Base-by-base conservation (phyloP, 2,329 filamentous ascomycete genomes). In the Cylindrodendrum hubeiense region DNA sequence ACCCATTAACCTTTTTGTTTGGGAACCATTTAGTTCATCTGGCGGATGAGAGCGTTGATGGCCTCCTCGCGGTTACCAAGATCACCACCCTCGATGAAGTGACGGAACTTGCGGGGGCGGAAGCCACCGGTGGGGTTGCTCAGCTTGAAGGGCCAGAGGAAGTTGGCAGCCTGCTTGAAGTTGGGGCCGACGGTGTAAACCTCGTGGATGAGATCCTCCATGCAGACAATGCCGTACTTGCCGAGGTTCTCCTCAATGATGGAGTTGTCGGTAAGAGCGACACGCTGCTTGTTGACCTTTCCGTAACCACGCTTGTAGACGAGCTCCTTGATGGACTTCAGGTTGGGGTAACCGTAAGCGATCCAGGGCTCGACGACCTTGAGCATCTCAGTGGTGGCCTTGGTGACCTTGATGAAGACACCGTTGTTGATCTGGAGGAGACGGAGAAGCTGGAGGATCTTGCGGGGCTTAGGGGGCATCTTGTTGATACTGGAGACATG, bases 401-500 rank as follows among this genome's bases (percentile, higher is more conserved):
- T 99, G 87, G 95, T 98, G 81, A 98, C 88, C 81, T 91, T 92
- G 86, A 99, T 89, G 87, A 99, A 99, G 85, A 98, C 94, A 85
- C 95, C 96, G 85, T 97, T 98, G 93, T 99, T 99, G 93, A 99
- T 99, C 89, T 99, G 96, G 79, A 99, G 92, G 75, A 99, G 94
- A 89, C 96, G 95, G 83, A 99, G 95, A 69, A 99, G 93, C 88
- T 99, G 96, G 78, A 99, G 91, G 81, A 97, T 98, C 92, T 99
- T 99, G 90, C 96, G 95, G 85, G 97, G 97, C 93, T 99, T 98
- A 78, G 96, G 96, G 82, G 97, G 91, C 79, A 99, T 98, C 93
- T 99, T 99, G 93, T 98, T 98, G 94, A 99, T 98, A 97, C 95
- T 91, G 70, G 50, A 53, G 65, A 54, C 28, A 3, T n/a, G 24